phyloP scores from a whole-genome alignment of 306 rosid genomes.

The Luffa acutangula region DNA sequence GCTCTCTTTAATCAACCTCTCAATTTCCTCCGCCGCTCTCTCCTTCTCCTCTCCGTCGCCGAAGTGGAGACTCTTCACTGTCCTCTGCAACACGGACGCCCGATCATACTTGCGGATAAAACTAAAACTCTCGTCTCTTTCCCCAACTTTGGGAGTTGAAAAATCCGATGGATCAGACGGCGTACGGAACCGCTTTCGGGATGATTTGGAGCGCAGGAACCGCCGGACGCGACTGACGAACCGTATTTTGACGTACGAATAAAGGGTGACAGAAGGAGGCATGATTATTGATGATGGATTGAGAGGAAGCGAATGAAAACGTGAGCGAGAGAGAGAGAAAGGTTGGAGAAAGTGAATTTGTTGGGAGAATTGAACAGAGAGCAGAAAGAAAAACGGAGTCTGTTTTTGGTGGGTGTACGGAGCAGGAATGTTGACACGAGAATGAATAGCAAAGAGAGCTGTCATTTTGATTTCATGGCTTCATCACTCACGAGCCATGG shows the following conservation, averaged over 20 bases:
- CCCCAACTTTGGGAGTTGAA: slow-evolving; percentile 9
- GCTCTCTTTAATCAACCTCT: slow-evolving; percentile 47
- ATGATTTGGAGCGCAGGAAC: slow-evolving; percentile 48
- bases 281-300: slow-evolving; percentile 17
- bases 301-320: neutral
- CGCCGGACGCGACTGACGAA: slow-evolving; percentile 48
- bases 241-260: slow-evolving; percentile 47
- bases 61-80: slow-evolving; percentile 89
- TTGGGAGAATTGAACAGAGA: neutral
- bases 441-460: neutral
- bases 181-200: slow-evolving; percentile 29
- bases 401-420: neutral
- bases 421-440: neutral
- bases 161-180: slow-evolving; percentile 21
- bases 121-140: neutral
- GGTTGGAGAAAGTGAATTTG: neutral
- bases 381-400: neutral
- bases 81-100: slow-evolving; percentile 36
- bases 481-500: neutral
- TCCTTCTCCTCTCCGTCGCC: slow-evolving; percentile 75
- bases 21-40: slow-evolving; percentile 58
- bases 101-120: slow-evolving; percentile 15
- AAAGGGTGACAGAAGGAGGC: slow-evolving; percentile 35
- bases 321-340: neutral
- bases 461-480: neutral